phyloP scores from a whole-genome alignment of 1,139 yeast species.

The Yamadazyma diddensiae region DNA sequence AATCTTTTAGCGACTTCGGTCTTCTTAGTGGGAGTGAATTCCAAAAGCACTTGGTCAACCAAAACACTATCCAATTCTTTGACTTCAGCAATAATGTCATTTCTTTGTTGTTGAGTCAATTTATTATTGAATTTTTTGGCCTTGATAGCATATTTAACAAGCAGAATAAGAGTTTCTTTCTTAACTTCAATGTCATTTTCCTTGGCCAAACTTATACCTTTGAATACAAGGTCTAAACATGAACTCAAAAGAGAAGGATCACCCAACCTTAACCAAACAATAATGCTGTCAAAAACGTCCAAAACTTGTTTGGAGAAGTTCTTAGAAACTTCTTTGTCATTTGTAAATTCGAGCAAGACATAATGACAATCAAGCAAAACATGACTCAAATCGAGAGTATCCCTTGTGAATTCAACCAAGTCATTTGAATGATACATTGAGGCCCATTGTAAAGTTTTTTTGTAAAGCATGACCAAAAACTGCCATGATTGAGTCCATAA shows the following conservation, averaged over 20 bases:
- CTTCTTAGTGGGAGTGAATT: conserved; percentile 30
- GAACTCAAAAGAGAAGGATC: conserved; percentile 72
- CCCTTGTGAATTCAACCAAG: conserved; percentile 80
- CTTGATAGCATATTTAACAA: conserved; percentile 63
- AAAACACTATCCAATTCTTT: conserved; percentile 48
- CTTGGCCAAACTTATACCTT: conserved; percentile 61
- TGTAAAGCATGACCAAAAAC: conserved; percentile 66
- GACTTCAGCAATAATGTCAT: conserved; percentile 56
- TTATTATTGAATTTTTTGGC: conserved; percentile 67
- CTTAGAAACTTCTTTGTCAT: conserved; percentile 14
- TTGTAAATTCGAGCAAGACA: conserved; percentile 39
- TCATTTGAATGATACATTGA: conserved; percentile 51
- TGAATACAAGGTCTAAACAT: conserved; percentile 69
- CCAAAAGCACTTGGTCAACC: conserved; percentile 51
- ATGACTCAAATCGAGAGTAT: conserved; percentile 77
- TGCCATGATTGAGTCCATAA: conserved; percentile 75
- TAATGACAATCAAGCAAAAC: conserved; percentile 63
- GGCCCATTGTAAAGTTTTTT: conserved; percentile 75
- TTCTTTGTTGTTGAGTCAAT: conserved; percentile 56
- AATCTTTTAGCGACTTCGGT: neutral
- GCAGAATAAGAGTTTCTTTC: conserved; percentile 43
- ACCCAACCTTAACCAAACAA: conserved; percentile 79
- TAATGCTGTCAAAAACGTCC: conserved; percentile 56
- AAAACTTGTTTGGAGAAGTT: conserved; percentile 35
- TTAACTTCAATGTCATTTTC: conserved; percentile 50